Conservation (phyloP, 1,139 yeast genomes). For the Magnusiomyces starmeri region DNA sequence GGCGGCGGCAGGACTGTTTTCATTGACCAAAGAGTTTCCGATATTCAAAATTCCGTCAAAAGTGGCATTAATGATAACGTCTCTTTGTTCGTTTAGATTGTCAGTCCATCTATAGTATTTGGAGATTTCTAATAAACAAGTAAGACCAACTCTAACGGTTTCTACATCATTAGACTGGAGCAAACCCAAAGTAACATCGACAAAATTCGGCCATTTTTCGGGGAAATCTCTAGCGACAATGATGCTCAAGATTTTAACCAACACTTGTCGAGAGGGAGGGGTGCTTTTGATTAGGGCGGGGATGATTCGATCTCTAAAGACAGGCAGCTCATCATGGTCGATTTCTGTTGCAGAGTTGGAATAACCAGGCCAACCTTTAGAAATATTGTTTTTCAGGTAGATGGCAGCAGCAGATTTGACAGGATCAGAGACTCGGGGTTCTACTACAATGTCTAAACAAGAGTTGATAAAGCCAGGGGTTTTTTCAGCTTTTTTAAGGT, state of each 20-base stretch:
- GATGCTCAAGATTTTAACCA: conserved; percentile 61
- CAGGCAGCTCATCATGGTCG: conserved; percentile 63
- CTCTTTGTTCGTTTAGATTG: conserved; percentile 54
- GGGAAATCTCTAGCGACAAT: conserved; percentile 69
- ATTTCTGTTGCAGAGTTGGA: conserved; percentile 33
- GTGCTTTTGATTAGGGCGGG: conserved; percentile 40
- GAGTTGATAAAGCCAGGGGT: conserved; percentile 75
- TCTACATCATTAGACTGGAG: conserved; percentile 49
- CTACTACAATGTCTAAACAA: conserved; percentile 68
- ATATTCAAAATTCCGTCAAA: conserved; percentile 65
- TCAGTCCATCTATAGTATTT: conserved; percentile 72
- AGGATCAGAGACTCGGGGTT: conserved; percentile 45
- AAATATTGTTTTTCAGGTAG: conserved; percentile 71
- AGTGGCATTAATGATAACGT: conserved; percentile 52
- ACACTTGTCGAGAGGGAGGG: conserved; percentile 44
- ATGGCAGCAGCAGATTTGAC: conserved; percentile 78
- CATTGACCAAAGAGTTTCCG: conserved; percentile 51
- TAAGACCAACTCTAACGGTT: conserved; percentile 65
- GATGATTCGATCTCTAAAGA: conserved; percentile 56
- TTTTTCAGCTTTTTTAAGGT: conserved; percentile 49
- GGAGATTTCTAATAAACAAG: conserved; percentile 67
- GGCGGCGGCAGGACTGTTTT: conserved; percentile 44
- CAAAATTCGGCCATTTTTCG: conserved; percentile 57
- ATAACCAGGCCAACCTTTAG: conserved; percentile 51
- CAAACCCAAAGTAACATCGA: conserved; percentile 52